phyloP scores from a whole-genome alignment of 164 flowering plant genomes.

The Aristolochia fimbriata region DNA sequence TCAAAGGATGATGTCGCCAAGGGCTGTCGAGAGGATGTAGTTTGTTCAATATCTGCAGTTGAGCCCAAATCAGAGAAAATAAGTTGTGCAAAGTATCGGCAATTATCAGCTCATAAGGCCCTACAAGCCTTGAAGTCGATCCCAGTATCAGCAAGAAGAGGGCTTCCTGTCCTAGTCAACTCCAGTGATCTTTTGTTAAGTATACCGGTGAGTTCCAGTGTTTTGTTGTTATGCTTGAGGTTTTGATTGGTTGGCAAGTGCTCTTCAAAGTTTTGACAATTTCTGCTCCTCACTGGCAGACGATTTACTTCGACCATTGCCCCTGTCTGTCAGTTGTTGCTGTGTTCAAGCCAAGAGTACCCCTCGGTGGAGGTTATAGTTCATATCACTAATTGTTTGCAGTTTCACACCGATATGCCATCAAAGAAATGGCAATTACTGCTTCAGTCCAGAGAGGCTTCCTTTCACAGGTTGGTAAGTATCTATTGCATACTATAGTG shows the following conservation, averaged over 20 bases:
- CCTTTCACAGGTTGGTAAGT: no score
- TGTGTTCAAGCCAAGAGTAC: slow-evolving; percentile 65
- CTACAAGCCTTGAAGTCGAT: slow-evolving; percentile 47
- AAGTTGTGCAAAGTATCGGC: slow-evolving; percentile 27
- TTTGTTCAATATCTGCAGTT: neutral
- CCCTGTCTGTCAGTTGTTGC: slow-evolving; percentile 48
- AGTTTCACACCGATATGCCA: no score
- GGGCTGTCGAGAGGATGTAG: slow-evolving; percentile 11
- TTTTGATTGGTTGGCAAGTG: neutral
- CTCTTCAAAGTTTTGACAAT: slow-evolving; percentile 7
- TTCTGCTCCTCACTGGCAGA: slow-evolving; percentile 33
- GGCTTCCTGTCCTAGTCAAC: slow-evolving; percentile 70
- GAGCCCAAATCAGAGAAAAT: slow-evolving; percentile 12
- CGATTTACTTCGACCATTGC: slow-evolving; percentile 53
- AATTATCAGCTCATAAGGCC: slow-evolving; percentile 57
- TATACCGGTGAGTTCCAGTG: slow-evolving; percentile 53
- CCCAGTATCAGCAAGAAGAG: slow-evolving; percentile 79
- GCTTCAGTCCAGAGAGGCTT: no score
- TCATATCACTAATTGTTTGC: slow-evolving; percentile 35
- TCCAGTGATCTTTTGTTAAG: slow-evolving; percentile 48
- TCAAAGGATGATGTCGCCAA: slow-evolving; percentile 21
- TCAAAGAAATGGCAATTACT: no score
- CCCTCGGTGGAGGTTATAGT: slow-evolving; percentile 78
- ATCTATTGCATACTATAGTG: no score
- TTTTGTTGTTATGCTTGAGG: neutral